Base-by-base conservation (phyloP, 768 basidiomycete species). In the Neoboletus brunneissimus region DNA sequence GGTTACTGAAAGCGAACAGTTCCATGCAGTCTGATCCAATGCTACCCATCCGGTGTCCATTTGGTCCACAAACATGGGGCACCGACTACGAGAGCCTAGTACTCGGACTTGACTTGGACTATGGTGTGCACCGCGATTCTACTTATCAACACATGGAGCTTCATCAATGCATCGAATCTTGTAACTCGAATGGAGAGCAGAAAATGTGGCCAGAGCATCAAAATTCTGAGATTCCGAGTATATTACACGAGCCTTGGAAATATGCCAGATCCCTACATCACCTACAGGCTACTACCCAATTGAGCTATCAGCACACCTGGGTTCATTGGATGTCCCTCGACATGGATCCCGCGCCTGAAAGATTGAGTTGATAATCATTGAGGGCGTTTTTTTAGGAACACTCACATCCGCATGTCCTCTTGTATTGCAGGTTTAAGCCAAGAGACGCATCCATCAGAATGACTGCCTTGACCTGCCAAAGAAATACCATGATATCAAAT, bases 341-440 rank as follows among this genome's bases (percentile, higher is more conserved):
- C 88, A 1, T 76, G 73, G 11, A 96, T 75, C 54, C 82, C 79
- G 67, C 90, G 81, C 63, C 93, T 95, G 63, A 6, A 50, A 49
- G 48, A 29, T 16, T 4, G 18, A 13, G 20, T 67, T 11, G 57
- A 41, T 29, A 3, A 6, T n/a, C 3, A 27, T 10, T 11, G 45
- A 53, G 8, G 4, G 4, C 4, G 38, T 11, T 15, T 22, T n/a
- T n/a, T 18, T 27, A 15, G 6, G 35, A 27, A 49, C 23, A 64
- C 81, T 53, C 63, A 91, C 90, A 82, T 88, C 60, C 77, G 75
- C 81, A 97, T 88, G 34, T 92, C 75, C 10, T 86, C 82, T 69
- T 91, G 87, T 56, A 98, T 87, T 9, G 94, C 94, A 25, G 96
- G 96, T 67, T 88, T 93, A 65, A 98, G 79, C 72, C 91, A 94